Conservation (phyloP, 805 yeast species). For the Scheffersomyces coipomensis region DNA sequence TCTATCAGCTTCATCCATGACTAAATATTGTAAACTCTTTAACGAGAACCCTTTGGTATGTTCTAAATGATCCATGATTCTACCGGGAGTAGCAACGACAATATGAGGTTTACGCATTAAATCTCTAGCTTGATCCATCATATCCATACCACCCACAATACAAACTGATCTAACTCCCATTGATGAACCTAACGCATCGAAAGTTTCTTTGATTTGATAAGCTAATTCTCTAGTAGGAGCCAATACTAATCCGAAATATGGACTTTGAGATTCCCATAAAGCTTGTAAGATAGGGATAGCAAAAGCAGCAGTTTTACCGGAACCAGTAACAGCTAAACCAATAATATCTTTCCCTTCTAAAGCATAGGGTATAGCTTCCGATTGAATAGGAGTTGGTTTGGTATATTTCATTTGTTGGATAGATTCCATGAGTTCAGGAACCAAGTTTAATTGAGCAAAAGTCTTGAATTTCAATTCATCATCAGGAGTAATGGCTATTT, state of each 20-base stretch:
- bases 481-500: conserved; percentile 11
- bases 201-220: conserved; percentile 87
- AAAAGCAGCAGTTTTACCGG: conserved; percentile 98
- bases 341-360: conserved; percentile 88
- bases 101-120: conserved; percentile 92
- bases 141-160: conserved; percentile 96
- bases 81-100: conserved; percentile 93
- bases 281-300: conserved; percentile 93
- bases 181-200: conserved; percentile 84
- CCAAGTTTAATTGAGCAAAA: conserved; percentile 60
- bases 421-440: conserved; percentile 79
- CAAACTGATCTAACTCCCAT: conserved; percentile 93
- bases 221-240: conserved; percentile 88
- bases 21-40: conserved; percentile 74
- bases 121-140: conserved; percentile 96
- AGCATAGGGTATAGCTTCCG: conserved; percentile 88
- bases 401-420: conserved; percentile 70
- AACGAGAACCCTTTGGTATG: conserved; percentile 87
- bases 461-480: conserved; percentile 29
- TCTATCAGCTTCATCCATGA: conserved; percentile 97
- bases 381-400: conserved; percentile 92
- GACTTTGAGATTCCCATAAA: conserved; percentile 83
- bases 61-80: conserved; percentile 90
- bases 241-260: conserved; percentile 84
- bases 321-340: conserved; percentile 96